These are phyloP conservation scores for Hypomontagnella monticulosa DNA, from an alignment of 495 filamentous ascomycete genomes.

Conservation along the genomic window DNA sequence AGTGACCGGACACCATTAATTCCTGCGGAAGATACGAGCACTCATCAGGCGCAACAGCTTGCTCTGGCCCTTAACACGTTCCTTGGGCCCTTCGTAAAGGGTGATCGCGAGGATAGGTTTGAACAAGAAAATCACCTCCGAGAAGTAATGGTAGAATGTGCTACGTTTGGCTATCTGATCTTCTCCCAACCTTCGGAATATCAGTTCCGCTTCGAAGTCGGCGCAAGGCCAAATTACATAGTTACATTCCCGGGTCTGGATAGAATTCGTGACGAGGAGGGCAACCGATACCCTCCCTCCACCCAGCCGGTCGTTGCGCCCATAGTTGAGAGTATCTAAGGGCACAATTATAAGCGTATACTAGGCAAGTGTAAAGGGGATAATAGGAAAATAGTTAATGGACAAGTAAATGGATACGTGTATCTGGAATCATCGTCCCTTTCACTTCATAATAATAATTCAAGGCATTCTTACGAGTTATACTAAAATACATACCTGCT, in stretches of 20 bases:
- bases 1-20: slow-evolving; percentile 47
- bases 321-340: slow-evolving; percentile 24
- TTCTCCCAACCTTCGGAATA: slow-evolving; percentile 50
- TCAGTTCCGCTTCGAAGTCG: slow-evolving; percentile 33
- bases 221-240: slow-evolving; percentile 9
- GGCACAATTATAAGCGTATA: background rate
- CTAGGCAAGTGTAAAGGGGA: too few species aligned
- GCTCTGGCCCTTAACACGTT: slow-evolving; percentile 44
- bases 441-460: too few species aligned
- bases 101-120: slow-evolving; percentile 38
- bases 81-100: slow-evolving; percentile 44
- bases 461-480: too few species aligned
- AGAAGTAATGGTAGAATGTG: slow-evolving; percentile 46
- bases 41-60: slow-evolving; percentile 43
- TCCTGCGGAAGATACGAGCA: slow-evolving; percentile 39
- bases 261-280: slow-evolving; percentile 43
- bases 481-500: too few species aligned
- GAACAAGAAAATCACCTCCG: slow-evolving; percentile 49
- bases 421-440: too few species aligned
- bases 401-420: too few species aligned
- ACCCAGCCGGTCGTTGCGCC: slow-evolving; percentile 36
- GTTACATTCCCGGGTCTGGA: slow-evolving; percentile 47
- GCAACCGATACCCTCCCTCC: slow-evolving; percentile 31
- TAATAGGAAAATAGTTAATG: too few species aligned
- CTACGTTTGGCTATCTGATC: slow-evolving; percentile 48